These are phyloP conservation scores for Aquilaria agallochum DNA, from an alignment of 441 rosid genomes.

Conservation along the genomic window DNA sequence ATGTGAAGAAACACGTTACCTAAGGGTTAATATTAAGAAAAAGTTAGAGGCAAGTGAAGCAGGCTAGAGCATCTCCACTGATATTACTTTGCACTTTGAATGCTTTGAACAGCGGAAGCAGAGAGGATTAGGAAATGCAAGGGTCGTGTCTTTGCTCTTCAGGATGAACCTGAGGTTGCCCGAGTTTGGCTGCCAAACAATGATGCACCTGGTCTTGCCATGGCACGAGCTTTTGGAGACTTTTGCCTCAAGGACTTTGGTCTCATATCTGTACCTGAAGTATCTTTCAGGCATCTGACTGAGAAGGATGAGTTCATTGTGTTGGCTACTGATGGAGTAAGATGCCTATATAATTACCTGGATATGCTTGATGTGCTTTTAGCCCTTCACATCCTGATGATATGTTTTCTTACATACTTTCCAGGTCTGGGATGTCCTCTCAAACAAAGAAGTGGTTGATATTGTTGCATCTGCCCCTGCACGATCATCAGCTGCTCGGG, in stretches of 20 bases:
- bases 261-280: slow-evolving; percentile 87
- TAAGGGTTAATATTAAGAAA: too few relatives aligned
- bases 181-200: slow-evolving; percentile 91
- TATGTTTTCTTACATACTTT: slow-evolving; percentile 7
- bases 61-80: too few relatives aligned
- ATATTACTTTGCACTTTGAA: too few relatives aligned
- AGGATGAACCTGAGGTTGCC: slow-evolving; percentile 88
- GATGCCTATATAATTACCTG: slow-evolving; percentile 6
- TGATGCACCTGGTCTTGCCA: slow-evolving; percentile 97
- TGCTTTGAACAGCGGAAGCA: slow-evolving; percentile 61
- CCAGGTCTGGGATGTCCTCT: slow-evolving; percentile 93
- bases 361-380: neutral
- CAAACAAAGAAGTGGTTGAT: slow-evolving; percentile 87
- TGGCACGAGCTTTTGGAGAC: slow-evolving; percentile 99
- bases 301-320: slow-evolving; percentile 83
- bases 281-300: slow-evolving; percentile 50
- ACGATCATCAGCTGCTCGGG: slow-evolving; percentile 71
- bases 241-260: slow-evolving; percentile 95
- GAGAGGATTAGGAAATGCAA: slow-evolving; percentile 77
- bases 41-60: too few relatives aligned
- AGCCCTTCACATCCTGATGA: slow-evolving; percentile 1
- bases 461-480: slow-evolving; percentile 66
- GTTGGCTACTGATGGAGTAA: slow-evolving; percentile 95
- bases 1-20: neutral
- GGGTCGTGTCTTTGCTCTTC: slow-evolving; percentile 96